Conservation (phyloP, 2,329 filamentous ascomycete genomes). For the Neofusicoccum cordaticola region DNA sequence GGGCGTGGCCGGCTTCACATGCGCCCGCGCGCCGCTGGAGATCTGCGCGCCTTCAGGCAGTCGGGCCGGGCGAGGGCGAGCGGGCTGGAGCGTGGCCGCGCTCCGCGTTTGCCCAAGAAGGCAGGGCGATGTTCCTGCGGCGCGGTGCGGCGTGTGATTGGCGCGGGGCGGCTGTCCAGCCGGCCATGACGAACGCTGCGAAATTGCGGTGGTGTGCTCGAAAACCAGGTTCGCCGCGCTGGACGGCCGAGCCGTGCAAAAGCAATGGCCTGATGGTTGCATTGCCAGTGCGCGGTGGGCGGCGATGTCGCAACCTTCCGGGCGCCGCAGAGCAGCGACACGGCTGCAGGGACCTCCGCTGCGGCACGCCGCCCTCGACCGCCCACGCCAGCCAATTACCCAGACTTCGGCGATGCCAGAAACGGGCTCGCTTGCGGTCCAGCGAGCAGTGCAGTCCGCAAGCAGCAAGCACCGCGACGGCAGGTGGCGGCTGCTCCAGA, state of each 20-base stretch:
- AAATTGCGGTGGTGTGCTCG: constrained; percentile 10
- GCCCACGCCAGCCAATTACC: constrained; percentile 1
- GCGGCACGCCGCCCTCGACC: background rate
- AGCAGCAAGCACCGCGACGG: background rate
- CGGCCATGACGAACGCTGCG: background rate
- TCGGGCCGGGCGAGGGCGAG: constrained; percentile 1
- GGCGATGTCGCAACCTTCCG: constrained; percentile 3
- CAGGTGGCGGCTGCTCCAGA: background rate
- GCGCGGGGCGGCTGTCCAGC: background rate
- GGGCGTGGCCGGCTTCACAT: constrained; percentile 5
- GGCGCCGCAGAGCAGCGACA: background rate
- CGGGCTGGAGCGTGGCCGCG: background rate
- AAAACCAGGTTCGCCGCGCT: background rate
- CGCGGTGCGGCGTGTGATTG: background rate
- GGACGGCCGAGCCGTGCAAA: background rate
- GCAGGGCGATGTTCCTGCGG: constrained; percentile 8
- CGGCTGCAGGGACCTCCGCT: constrained; percentile 4
- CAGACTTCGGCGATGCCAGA: constrained; percentile 1
- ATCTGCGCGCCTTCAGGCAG: constrained; percentile 12
- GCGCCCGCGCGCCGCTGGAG: background rate
- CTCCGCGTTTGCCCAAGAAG: constrained; percentile 3
- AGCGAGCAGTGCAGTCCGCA: background rate
- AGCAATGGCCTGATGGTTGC: constrained; percentile 11
- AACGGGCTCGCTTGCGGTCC: background rate
- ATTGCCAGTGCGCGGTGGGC: background rate